Conservation (phyloP, 2,329 filamentous ascomycete genomes). For the Ophiostoma himal-ulmi region DNA sequence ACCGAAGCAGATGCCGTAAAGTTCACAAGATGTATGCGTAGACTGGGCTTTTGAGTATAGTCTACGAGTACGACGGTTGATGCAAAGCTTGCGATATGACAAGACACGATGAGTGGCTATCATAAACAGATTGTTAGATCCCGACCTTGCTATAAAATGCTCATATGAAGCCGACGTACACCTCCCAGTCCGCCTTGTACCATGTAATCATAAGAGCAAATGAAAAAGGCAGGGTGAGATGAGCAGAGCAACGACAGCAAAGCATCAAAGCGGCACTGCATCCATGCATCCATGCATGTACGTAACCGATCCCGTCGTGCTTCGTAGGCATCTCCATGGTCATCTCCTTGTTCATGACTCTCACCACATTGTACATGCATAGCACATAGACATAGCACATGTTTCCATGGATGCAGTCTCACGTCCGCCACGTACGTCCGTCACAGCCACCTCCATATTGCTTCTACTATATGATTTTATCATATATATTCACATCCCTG, state of each 20-base stretch:
- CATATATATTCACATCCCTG: not conserved
- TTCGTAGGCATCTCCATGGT: not conserved
- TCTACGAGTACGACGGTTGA: not conserved
- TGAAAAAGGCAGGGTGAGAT: not conserved
- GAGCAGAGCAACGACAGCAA: not conserved
- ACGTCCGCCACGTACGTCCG: conserved; percentile 1
- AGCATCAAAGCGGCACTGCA: not conserved
- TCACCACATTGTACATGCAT: not conserved
- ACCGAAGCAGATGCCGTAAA: too few relatives aligned
- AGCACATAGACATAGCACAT: conserved; percentile 3
- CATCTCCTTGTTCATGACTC: not conserved
- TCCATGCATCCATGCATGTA: not conserved
- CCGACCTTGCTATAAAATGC: not conserved
- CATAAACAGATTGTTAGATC: not conserved
- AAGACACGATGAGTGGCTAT: not conserved
- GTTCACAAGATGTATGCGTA: too few relatives aligned
- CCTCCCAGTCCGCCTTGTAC: not conserved
- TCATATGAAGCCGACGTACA: not conserved
- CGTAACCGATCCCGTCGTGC: not conserved
- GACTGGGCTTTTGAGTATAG: not conserved
- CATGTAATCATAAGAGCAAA: not conserved
- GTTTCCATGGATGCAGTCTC: conserved; percentile 8
- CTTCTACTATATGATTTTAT: not conserved
- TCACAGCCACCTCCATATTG: conserved; percentile 1
- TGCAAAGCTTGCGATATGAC: not conserved